Base-by-base conservation (phyloP, 2,329 filamentous ascomycete species). In the Colletotrichum musicola region DNA sequence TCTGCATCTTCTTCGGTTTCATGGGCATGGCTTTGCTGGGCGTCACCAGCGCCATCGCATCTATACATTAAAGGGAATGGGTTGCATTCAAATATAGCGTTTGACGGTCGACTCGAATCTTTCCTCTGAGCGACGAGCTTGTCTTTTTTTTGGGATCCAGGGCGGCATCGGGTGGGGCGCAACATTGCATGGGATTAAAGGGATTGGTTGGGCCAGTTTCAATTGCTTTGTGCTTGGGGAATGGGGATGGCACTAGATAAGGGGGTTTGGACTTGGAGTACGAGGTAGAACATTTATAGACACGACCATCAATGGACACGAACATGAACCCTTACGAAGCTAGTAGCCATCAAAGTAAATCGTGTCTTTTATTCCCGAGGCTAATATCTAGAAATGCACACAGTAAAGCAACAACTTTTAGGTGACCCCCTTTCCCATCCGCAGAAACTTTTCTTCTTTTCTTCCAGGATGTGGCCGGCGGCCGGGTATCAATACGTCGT, bases 21-120 rank as follows among this genome's bases (percentile, higher is more conserved):
- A 75, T 92, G 25, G 93, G 96, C 1, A 98, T 98, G 95, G 90
- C 89, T 0, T 82, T 98, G 65, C 83, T 99, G 81, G 95, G 95
- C 0, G 72, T 96, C 60, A 97, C 93, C 79, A 94, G 90, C 80
- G 94, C 95, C 44, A 64, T 71, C 22, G 70, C 70, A 14, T 69
- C 67, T 44, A 64, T 61, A 18, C 69, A 71, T 51, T 71, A 49
- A 69, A 5, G 13, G 25, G 18, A 27, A 27, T 30, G 20, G 14
- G 12, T 18, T 2, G 35, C 16, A 57, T 67, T 40, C 42, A 13
- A 13, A 47, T 20, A 7, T 2, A 20, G 50, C 35, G 18, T 30
- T 68, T 13, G 22, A 30, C 6, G 13, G 42, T 12, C 18, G 30
- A 63, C 9, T 61, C 47, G 42, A 40, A 22, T 16, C 16, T 35